Evolutionary conservation across 2,329 filamentous ascomycete species (phyloP).

Genomic region (Sporothrix schenckii): DNA sequence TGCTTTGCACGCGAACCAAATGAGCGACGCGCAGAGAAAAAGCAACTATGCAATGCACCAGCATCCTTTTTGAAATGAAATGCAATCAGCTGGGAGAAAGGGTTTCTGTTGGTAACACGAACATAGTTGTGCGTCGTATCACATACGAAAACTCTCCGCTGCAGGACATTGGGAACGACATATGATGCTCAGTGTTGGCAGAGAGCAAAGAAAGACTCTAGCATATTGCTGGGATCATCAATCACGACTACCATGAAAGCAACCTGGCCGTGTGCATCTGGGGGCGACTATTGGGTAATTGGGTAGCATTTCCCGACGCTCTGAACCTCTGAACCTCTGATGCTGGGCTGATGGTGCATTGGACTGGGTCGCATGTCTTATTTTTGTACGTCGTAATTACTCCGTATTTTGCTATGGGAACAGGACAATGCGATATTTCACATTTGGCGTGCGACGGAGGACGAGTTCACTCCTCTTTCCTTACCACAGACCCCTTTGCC

Average conservation of each 20-base stretch:
- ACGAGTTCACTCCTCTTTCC: not conserved
- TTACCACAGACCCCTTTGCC: not conserved
- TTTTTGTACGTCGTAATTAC: not conserved
- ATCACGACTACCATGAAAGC: not conserved
- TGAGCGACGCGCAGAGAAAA: conserved; percentile 1
- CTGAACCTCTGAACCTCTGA: conserved; percentile 14
- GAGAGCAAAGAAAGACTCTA: not conserved
- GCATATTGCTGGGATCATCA: too few species aligned
- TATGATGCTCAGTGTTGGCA: too few species aligned
- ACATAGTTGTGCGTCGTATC: not conserved
- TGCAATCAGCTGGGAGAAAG: not conserved
- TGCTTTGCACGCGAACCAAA: conserved; percentile 6
- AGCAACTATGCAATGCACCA: not conserved
- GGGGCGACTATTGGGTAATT: not conserved
- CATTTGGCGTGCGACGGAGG: not conserved
- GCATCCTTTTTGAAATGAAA: too few species aligned
- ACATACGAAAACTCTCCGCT: not conserved
- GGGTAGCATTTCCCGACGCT: conserved; percentile 9
- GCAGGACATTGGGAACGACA: not conserved
- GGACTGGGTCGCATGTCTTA: not conserved
- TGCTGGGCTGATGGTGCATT: not conserved
- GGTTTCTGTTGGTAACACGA: not conserved
- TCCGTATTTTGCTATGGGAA: too few species aligned
- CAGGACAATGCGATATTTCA: not conserved
- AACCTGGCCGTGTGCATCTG: not conserved